A percentile compares a stretch with the other conserved stretches of the same genome.
Conservation (phyloP, 1,284 basidiomycete species). For the Puccinia horiana region DNA sequence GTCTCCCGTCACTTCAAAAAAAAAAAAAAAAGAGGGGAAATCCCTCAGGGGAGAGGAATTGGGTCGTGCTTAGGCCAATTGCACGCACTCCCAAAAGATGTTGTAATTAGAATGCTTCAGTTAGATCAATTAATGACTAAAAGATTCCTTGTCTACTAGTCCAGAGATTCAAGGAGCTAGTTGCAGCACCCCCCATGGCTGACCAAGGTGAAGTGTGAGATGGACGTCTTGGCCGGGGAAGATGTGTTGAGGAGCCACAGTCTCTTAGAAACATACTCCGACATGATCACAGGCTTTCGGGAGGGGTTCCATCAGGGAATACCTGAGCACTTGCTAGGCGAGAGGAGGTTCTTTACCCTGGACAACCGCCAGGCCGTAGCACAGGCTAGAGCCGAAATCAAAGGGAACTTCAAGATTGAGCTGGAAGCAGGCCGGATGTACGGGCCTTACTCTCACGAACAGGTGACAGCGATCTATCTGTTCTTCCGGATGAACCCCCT, state of each 20-base stretch:
- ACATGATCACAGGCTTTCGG: neutral
- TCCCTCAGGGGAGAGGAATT: too few species aligned
- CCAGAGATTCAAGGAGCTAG: too few species aligned
- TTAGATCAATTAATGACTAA: too few species aligned
- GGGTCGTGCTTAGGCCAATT: too few species aligned
- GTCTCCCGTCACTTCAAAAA: too few species aligned
- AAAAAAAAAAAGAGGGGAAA: too few species aligned
- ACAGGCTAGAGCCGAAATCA: neutral
- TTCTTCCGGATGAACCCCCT: conserved; percentile 14
- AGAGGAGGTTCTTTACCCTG: neutral
- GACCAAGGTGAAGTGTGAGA: neutral
- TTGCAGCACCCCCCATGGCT: neutral
- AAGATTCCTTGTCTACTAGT: too few species aligned
- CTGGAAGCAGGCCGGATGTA: neutral
- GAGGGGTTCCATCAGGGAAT: neutral
- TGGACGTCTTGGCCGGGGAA: neutral
- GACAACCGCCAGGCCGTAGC: neutral
- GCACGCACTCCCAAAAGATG: too few species aligned
- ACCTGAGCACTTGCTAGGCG: neutral
- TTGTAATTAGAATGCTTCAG: too few species aligned
- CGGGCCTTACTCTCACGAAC: neutral
- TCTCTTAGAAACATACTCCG: neutral
- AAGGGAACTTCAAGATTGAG: too few species aligned
- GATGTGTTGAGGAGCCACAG: neutral
- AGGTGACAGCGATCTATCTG: neutral